Conservation (phyloP, 2,329 filamentous ascomycete species). For the Alternaria triticimaculans region DNA sequence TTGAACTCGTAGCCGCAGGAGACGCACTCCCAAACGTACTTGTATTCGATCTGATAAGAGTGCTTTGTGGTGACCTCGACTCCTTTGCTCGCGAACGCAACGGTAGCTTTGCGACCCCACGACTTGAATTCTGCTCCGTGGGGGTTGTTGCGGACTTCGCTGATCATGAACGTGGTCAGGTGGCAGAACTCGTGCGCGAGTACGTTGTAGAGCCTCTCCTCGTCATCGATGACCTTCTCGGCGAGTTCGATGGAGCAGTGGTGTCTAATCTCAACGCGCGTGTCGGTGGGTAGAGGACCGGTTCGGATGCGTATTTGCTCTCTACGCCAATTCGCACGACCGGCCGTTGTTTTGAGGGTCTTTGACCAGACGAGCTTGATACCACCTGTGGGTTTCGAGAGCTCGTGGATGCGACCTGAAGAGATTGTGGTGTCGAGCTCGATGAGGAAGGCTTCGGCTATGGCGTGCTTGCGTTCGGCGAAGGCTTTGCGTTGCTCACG, state of each 20-base stretch:
- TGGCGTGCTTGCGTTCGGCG: slow-evolving; percentile 64
- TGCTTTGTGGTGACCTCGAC: slow-evolving; percentile 89
- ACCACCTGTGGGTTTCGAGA: slow-evolving; percentile 71
- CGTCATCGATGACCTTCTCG: slow-evolving; percentile 82
- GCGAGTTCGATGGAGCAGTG: slow-evolving; percentile 85
- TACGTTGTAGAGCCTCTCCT: slow-evolving; percentile 79
- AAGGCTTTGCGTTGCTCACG: slow-evolving; percentile 62
- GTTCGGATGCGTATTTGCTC: slow-evolving; percentile 50
- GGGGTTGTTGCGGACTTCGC: slow-evolving; percentile 73
- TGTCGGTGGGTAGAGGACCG: slow-evolving; percentile 30
- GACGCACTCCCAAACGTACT: slow-evolving; percentile 84
- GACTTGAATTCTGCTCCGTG: slow-evolving; percentile 85
- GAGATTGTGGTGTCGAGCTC: slow-evolving; percentile 75
- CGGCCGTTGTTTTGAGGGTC: slow-evolving; percentile 80
- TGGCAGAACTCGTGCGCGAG: slow-evolving; percentile 98
- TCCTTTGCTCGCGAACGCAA: slow-evolving; percentile 65
- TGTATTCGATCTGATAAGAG: slow-evolving; percentile 87
- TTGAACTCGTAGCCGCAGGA: slow-evolving; percentile 76
- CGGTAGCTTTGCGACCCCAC: slow-evolving; percentile 65
- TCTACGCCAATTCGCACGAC: slow-evolving; percentile 60
- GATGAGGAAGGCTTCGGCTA: slow-evolving; percentile 69
- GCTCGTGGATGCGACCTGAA: slow-evolving; percentile 61
- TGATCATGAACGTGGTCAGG: slow-evolving; percentile 88
- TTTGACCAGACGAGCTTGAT: slow-evolving; percentile 76
- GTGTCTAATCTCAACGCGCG: slow-evolving; percentile 56